Evolutionary conservation across 345 rosid species (phyloP).

Genomic region (Noccaea caerulescens): DNA sequence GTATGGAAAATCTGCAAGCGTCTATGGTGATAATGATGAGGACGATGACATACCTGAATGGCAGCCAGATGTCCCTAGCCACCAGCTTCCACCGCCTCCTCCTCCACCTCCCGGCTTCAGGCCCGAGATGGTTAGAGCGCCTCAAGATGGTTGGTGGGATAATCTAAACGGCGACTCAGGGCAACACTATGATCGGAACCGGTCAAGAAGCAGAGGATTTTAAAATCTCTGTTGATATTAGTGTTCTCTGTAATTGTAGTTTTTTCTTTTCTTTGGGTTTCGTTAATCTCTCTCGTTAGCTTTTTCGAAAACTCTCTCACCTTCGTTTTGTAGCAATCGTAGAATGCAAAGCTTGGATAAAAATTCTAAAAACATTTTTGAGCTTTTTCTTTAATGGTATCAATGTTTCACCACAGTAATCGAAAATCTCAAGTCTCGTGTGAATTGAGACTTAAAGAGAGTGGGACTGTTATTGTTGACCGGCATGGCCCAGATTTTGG

Average conservation of each 20-base stretch:
- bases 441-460: no score
- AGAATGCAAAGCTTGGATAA: constrained; percentile 35
- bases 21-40: constrained; percentile 51
- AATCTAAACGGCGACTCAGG: constrained; percentile 38
- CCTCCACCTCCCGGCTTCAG: constrained; percentile 39
- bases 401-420: no score
- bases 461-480: no score
- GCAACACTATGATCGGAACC: constrained; percentile 35
- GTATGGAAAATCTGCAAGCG: constrained; percentile 69
- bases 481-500: no score
- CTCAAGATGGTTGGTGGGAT: constrained; percentile 40
- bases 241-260: constrained; percentile 33
- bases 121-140: constrained; percentile 28
- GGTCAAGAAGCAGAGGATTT: constrained; percentile 44
- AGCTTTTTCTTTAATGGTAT: background rate
- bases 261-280: background rate
- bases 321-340: constrained; percentile 25
- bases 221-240: constrained; percentile 20
- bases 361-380: background rate
- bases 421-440: no score
- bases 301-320: background rate
- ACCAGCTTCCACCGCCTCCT: constrained; percentile 39
- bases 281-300: constrained; percentile 25
- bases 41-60: constrained; percentile 97
- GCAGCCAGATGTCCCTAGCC: constrained; percentile 60